These are phyloP conservation scores for Kwoniella botswanensis DNA, from an alignment of 768 basidiomycete genomes.

Conservation along the genomic window DNA sequence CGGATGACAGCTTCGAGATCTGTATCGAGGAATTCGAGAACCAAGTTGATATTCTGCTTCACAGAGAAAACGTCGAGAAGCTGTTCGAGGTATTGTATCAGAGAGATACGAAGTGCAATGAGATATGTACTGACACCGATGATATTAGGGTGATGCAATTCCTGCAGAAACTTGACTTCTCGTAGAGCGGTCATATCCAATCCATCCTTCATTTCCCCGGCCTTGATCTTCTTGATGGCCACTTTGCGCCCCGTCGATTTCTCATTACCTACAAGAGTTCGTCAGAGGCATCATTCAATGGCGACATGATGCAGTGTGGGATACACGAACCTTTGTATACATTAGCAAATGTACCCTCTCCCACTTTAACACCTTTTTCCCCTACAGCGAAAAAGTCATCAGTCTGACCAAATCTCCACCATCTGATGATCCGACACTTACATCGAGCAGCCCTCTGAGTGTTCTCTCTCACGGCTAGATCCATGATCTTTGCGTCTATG, in stretches of 20 bases:
- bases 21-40: constrained; percentile 93
- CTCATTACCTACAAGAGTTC: constrained; percentile 25
- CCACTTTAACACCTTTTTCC: constrained; percentile 61
- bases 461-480: constrained; percentile 38
- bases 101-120: neutral
- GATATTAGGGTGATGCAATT: constrained; percentile 90
- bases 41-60: constrained; percentile 94
- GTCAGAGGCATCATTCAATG: neutral
- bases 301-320: neutral
- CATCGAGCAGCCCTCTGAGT: constrained; percentile 30
- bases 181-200: constrained; percentile 98
- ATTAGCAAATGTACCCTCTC: constrained; percentile 88
- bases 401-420: neutral
- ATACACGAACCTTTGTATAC: constrained; percentile 77
- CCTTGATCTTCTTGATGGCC: constrained; percentile 98
- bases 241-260: constrained; percentile 61
- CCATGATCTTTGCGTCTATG: constrained; percentile 18
- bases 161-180: constrained; percentile 95
- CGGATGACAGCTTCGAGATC: constrained; percentile 97
- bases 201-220: constrained; percentile 95
- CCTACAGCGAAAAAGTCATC: constrained; percentile 29
- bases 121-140: constrained; percentile 70
- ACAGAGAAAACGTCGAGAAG: constrained; percentile 95
- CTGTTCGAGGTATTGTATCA: constrained; percentile 60
- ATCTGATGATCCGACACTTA: neutral